Conservation (phyloP, 139 green algal species). For the Nannochloris sp. region DNA sequence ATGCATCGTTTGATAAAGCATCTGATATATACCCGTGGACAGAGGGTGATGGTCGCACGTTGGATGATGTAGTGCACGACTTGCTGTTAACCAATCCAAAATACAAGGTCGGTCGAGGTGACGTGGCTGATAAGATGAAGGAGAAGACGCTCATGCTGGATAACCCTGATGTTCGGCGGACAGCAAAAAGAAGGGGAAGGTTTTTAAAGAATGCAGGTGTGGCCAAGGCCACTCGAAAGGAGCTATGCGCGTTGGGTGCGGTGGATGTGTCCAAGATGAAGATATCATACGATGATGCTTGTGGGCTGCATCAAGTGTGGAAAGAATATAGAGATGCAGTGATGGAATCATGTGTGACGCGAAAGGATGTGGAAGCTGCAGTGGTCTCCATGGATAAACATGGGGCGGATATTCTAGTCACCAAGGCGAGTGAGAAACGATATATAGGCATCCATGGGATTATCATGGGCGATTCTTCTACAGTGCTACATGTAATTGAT, state of each 20-base stretch:
- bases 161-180: slow-evolving; percentile 1
- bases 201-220: neutral
- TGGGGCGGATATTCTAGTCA: neutral
- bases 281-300: neutral
- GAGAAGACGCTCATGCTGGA: neutral
- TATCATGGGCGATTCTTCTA: no score
- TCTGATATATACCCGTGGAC: neutral
- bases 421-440: neutral
- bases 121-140: neutral
- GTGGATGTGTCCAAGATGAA: neutral
- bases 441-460: no score
- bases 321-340: neutral
- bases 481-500: no score
- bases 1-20: neutral
- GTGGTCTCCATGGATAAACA: neutral
- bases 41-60: neutral
- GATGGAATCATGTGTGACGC: neutral
- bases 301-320: neutral
- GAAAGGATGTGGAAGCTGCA: neutral
- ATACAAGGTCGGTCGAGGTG: neutral
- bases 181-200: neutral
- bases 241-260: neutral
- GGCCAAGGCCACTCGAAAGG: neutral
- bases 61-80: neutral
- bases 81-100: neutral